Percentiles rank a stretch among this genome's conserved stretches.
phyloP scores from a whole-genome alignment of 768 basidiomycete genomes.

The Leccinum barrowsii region DNA sequence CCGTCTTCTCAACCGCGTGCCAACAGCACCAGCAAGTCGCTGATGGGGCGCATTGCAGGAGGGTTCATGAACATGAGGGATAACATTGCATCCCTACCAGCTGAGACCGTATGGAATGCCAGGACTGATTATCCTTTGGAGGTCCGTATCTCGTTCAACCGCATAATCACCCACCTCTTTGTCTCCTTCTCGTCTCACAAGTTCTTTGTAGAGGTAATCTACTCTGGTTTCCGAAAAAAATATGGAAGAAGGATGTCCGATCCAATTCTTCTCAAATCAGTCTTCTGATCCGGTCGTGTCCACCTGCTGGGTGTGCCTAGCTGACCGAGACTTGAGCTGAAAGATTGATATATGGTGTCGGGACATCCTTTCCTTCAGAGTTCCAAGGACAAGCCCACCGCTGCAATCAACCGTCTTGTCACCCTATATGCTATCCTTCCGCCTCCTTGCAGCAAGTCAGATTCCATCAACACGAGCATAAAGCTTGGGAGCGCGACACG shows the following conservation, averaged over 20 bases:
- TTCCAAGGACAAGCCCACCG: slow-evolving; percentile 61
- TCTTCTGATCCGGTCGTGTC: slow-evolving; percentile 9
- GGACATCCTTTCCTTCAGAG: slow-evolving; percentile 58
- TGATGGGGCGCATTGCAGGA: not conserved
- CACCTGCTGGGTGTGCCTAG: not conserved
- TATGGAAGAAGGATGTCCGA: slow-evolving; percentile 80
- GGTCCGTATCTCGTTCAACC: slow-evolving; percentile 78
- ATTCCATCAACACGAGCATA: slow-evolving; percentile 85
- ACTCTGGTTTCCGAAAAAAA: slow-evolving; percentile 93
- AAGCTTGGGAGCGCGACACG: slow-evolving; percentile 97
- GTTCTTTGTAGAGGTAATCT: slow-evolving; percentile 89
- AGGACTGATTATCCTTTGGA: too few relatives aligned
- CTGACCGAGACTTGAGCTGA: slow-evolving; percentile 44
- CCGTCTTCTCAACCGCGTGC: slow-evolving; percentile 2
- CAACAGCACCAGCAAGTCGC: not conserved
- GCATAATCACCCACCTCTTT: slow-evolving; percentile 82
- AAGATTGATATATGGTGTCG: not conserved
- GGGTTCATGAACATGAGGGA: too few relatives aligned
- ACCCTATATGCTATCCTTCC: slow-evolving; percentile 68
- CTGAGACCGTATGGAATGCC: not conserved
- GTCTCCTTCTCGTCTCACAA: slow-evolving; percentile 68
- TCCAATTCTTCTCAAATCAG: not conserved
- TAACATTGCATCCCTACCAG: not conserved
- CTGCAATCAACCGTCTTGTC: slow-evolving; percentile 54
- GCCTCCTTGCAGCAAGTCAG: slow-evolving; percentile 79